Conservation (phyloP, 371 early-diverging fungal genomes). For the Smittium mucronatum region DNA sequence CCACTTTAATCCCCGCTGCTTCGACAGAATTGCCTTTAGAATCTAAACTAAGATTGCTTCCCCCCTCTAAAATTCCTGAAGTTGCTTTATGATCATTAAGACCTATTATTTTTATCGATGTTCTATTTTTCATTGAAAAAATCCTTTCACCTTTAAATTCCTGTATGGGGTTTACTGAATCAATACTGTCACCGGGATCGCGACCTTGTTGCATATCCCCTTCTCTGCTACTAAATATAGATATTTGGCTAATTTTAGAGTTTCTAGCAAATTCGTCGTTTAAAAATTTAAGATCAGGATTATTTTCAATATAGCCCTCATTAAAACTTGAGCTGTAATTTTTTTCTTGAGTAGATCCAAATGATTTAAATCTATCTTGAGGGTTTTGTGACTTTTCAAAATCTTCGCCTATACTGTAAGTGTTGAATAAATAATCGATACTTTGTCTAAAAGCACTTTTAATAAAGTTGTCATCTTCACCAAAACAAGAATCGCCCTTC, state of each 20-base stretch:
- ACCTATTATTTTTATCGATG: not conserved
- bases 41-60: not conserved
- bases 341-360: not conserved
- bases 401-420: not conserved
- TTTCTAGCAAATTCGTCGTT: not conserved
- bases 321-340: not conserved
- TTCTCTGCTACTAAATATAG: not conserved
- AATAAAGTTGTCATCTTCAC: not conserved
- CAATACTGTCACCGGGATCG: not conserved
- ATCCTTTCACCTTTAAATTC: not conserved
- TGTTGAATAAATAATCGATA: not conserved
- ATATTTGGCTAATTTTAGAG: too few relatives aligned
- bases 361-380: not conserved
- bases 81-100: not conserved
- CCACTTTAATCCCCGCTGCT: not conserved
- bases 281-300: too few relatives aligned
- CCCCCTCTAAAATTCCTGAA: not conserved
- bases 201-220: constrained; percentile 1
- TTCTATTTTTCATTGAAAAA: not conserved
- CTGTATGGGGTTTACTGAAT: not conserved
- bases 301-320: not conserved
- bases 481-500: too few relatives aligned
- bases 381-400: not conserved
- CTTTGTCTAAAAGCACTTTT: not conserved
- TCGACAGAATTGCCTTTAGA: not conserved